Conservation (phyloP, 192 early-diverging fungal species). For the Physocladia obscura region DNA sequence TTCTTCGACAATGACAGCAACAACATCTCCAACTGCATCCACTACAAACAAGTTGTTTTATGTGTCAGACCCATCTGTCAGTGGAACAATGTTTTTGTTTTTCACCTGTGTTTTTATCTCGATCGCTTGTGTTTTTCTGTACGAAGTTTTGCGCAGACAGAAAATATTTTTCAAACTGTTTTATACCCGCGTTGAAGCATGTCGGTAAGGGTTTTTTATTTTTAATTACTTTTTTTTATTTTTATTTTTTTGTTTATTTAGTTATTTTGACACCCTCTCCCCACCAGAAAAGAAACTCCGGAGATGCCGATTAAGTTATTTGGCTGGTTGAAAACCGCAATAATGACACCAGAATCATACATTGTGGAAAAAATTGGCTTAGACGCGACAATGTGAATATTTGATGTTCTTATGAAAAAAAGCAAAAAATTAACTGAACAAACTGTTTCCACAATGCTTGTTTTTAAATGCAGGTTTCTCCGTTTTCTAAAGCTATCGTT, state of each 20-base stretch:
- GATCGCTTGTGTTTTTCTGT: conserved; percentile 22
- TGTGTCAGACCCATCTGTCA: conserved; percentile 37
- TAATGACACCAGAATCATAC: conserved; percentile 34
- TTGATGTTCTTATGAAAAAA: neutral
- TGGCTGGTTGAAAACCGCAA: conserved; percentile 40
- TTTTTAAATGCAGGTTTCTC: conserved; percentile 35
- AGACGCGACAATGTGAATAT: conserved; percentile 46
- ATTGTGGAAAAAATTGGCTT: conserved; percentile 48
- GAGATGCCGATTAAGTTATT: conserved; percentile 35
- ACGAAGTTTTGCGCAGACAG: conserved; percentile 35
- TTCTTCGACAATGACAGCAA: neutral
- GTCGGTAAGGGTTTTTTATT: conserved; percentile 27
- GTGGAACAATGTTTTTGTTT: conserved; percentile 31
- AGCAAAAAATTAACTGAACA: neutral
- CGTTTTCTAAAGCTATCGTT: conserved; percentile 46
- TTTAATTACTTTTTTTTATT: conserved; percentile 5
- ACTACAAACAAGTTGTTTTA: too few species aligned
- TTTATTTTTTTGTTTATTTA: neutral
- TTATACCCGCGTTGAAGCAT: conserved; percentile 37
- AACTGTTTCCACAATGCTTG: neutral
- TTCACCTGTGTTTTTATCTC: conserved; percentile 27
- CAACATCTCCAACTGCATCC: neutral
- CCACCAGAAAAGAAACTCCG: conserved; percentile 33
- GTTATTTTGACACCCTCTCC: neutral
- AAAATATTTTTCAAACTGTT: conserved; percentile 29